These are phyloP conservation scores for Backusella macrospora DNA, from an alignment of 192 early-diverging fungal species.

Conservation along the genomic window DNA sequence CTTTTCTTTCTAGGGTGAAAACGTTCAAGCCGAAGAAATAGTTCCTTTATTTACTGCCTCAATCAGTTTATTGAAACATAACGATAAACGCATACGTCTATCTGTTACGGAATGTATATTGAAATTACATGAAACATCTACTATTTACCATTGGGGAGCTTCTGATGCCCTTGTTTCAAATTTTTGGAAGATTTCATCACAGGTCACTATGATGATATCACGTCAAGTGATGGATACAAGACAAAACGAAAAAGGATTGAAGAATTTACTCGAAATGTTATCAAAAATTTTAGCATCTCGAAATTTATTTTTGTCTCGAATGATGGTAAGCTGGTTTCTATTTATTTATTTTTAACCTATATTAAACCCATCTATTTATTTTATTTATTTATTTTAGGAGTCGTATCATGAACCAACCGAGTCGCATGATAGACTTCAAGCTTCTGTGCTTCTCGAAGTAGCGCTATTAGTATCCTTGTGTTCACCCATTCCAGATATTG, in stretches of 20 bases:
- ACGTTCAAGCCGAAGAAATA: slow-evolving; percentile 63
- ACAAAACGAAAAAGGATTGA: slow-evolving; percentile 57
- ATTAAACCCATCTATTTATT: neutral
- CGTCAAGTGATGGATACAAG: slow-evolving; percentile 71
- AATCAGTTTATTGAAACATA: slow-evolving; percentile 43
- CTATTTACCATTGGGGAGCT: slow-evolving; percentile 80
- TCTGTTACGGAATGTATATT: slow-evolving; percentile 67
- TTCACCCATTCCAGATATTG: slow-evolving; percentile 64
- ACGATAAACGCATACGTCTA: slow-evolving; percentile 2
- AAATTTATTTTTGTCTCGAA: slow-evolving; percentile 48
- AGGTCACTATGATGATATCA: slow-evolving; percentile 47
- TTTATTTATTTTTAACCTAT: neutral
- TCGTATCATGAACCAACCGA: slow-evolving; percentile 47
- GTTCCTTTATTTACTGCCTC: slow-evolving; percentile 66
- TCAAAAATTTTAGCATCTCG: slow-evolving; percentile 62
- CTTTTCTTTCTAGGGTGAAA: slow-evolving; percentile 11
- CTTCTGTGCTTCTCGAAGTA: slow-evolving; percentile 67
- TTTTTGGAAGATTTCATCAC: slow-evolving; percentile 70
- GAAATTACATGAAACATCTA: slow-evolving; percentile 64
- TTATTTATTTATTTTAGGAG: slow-evolving; percentile 30
- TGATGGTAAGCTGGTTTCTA: slow-evolving; percentile 35
- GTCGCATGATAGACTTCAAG: slow-evolving; percentile 59
- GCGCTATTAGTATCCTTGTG: slow-evolving; percentile 72
- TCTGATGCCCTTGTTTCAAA: slow-evolving; percentile 57
- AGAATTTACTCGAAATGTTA: slow-evolving; percentile 62